Percentiles rank a stretch among this genome's conserved stretches.
These are phyloP conservation scores for Pichia occidentalis DNA, from an alignment of 805 yeast genomes.

Conservation along the genomic window DNA sequence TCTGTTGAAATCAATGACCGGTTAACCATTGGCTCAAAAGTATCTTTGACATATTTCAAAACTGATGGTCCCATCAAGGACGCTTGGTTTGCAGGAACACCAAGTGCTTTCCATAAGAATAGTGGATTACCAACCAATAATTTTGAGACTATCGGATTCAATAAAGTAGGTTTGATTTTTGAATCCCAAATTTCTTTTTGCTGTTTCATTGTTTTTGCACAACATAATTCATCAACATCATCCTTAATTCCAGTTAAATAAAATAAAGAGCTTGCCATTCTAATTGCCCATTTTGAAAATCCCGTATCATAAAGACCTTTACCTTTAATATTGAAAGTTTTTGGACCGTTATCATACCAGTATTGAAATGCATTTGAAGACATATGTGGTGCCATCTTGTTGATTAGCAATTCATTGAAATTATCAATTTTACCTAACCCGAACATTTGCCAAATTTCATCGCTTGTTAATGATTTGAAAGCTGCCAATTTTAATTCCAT, in stretches of 20 bases:
- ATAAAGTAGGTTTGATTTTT: slow-evolving; percentile 59
- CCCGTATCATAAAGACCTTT: slow-evolving; percentile 75
- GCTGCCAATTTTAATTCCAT: slow-evolving; percentile 74
- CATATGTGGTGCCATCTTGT: slow-evolving; percentile 57
- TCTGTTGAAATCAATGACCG: slow-evolving; percentile 60
- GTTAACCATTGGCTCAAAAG: slow-evolving; percentile 67
- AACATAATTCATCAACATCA: slow-evolving; percentile 50
- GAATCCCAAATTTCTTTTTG: slow-evolving; percentile 60
- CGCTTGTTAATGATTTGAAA: slow-evolving; percentile 47
- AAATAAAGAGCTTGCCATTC: slow-evolving; percentile 59
- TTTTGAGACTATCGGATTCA: slow-evolving; percentile 63
- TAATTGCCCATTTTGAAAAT: slow-evolving; percentile 78
- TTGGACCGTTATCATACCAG: slow-evolving; percentile 62
- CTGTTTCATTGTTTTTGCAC: slow-evolving; percentile 50
- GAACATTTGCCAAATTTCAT: slow-evolving; percentile 66
- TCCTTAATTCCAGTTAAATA: slow-evolving; percentile 44
- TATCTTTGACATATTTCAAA: slow-evolving; percentile 64
- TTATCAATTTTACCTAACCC: slow-evolving; percentile 64
- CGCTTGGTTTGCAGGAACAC: slow-evolving; percentile 86
- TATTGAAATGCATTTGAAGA: slow-evolving; percentile 78
- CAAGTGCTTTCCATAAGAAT: slow-evolving; percentile 84
- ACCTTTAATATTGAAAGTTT: slow-evolving; percentile 48
- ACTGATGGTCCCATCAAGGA: slow-evolving; percentile 70
- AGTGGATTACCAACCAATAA: slow-evolving; percentile 72
- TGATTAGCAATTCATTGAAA: slow-evolving; percentile 45